Base-by-base conservation (phyloP, 2,329 filamentous ascomycete species). In the Xylaria sp. region DNA sequence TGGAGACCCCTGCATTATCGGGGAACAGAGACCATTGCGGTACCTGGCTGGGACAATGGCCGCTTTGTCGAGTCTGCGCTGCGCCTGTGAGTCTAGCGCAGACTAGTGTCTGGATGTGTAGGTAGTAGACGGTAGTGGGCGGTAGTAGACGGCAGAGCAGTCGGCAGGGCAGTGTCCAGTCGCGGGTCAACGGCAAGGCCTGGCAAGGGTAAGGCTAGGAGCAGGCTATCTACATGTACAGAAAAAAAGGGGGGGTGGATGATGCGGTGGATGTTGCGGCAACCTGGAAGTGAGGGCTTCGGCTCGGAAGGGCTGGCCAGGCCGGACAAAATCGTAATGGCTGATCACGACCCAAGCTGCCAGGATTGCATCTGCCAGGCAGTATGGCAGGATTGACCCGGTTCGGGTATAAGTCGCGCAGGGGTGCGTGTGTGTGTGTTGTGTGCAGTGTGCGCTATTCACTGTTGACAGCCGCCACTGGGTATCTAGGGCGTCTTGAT, bases 1-100 rank as follows among this genome's bases (percentile, higher is more conserved):
- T 61, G 56, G 60, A 55, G 59, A 71, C 72, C 73, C 76, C 75
- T 77, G 75, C 73, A 74, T 68, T 56, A 71, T 75, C 76, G 76
- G 76, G 74, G 74, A 57, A 61, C 55, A 42, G 61, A 53, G 65
- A 58, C 63, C 61, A 60, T 65, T 36, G 53, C 45, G 54, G 66
- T 63, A 63, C 63, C 20, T 55, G 17, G 47, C 54, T 49, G 29
- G 54, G 55, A 68, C 66, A 66, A 66, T 60, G 49, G 45, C 7
- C 36, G 63, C 66, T 65, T 68, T 65, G 63, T 68, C 49, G 57
- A 17, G 31, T 55, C 31, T 60, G 29, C 25, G n/a, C n/a, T n/a
- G n/a, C 31, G 58, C 39, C 50, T 20, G 22, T 33, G 42, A 47
- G 45, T 20, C 51, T 31, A 44, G 49, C 38, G 53, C 49, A 50